A percentile compares a stretch with the other conserved stretches of the same genome.
phyloP scores from a whole-genome alignment of 2,329 filamentous ascomycete genomes.

The Ceratocystis destructans region DNA sequence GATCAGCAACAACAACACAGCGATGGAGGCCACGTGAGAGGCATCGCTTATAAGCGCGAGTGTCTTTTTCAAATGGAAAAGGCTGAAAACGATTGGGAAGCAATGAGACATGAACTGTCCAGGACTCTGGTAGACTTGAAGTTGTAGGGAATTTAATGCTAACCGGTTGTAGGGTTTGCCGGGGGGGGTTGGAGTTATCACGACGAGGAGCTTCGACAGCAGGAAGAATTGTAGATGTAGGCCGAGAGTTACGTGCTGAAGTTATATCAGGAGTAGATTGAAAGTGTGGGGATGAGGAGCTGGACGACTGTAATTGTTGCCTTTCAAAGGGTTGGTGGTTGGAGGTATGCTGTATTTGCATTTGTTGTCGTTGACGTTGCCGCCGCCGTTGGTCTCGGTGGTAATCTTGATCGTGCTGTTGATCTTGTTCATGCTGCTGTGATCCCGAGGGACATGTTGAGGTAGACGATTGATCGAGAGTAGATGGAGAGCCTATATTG shows the following conservation, averaged over 20 bases:
- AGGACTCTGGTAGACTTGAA: slow-evolving; percentile 28
- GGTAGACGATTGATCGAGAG: not conserved
- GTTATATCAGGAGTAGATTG: not conserved
- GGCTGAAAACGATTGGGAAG: slow-evolving; percentile 40
- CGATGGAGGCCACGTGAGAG: slow-evolving; percentile 46
- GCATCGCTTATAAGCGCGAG: slow-evolving; percentile 46
- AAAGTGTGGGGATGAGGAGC: not conserved
- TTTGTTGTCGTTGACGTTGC: slow-evolving; percentile 11
- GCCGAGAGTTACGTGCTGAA: slow-evolving; percentile 5
- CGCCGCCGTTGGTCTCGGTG: slow-evolving; percentile 13
- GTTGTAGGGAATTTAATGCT: slow-evolving; percentile 15
- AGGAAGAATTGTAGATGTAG: slow-evolving; percentile 17
- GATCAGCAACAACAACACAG: slow-evolving; percentile 40
- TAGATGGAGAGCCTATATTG: not conserved
- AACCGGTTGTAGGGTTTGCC: slow-evolving; percentile 19
- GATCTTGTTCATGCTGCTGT: slow-evolving; percentile 9
- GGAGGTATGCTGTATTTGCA: not conserved
- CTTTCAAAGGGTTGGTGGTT: not conserved
- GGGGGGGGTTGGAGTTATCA: slow-evolving; percentile 16
- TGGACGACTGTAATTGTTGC: not conserved
- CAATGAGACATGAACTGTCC: slow-evolving; percentile 48
- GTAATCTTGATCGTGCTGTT: not conserved
- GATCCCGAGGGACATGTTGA: not conserved
- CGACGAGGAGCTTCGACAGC: slow-evolving; percentile 17
- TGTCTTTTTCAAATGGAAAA: slow-evolving; percentile 49